Percentiles rank a stretch among this genome's conserved stretches.
Conservation (phyloP, 2,329 filamentous ascomycete species). For the Penicillium sp. region DNA sequence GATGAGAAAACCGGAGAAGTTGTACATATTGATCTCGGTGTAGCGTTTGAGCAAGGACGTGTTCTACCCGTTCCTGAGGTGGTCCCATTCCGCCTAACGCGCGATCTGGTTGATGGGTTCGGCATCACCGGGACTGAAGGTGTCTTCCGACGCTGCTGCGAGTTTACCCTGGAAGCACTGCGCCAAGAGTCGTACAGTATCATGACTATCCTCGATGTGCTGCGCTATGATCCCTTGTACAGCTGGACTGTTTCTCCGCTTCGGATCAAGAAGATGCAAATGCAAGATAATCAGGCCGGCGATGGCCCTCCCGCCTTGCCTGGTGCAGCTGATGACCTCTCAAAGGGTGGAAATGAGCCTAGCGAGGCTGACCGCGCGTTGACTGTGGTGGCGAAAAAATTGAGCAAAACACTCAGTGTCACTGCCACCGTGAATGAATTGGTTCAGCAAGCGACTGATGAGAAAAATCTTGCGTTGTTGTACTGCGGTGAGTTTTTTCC, state of each 20-base stretch:
- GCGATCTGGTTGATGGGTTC: conserved; percentile 96
- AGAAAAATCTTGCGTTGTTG: conserved; percentile 84
- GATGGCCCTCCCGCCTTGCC: conserved; percentile 39
- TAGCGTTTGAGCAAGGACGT: conserved; percentile 94
- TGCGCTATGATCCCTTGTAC: conserved; percentile 97
- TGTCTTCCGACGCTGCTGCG: conserved; percentile 95
- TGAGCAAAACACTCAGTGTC: conserved; percentile 90
- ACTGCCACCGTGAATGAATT: conserved; percentile 94
- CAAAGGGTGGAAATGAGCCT: conserved; percentile 56
- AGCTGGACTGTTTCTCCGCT: conserved; percentile 85
- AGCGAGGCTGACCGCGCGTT: conserved; percentile 89
- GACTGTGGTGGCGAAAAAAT: conserved; percentile 91
- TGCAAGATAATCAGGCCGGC: conserved; percentile 57
- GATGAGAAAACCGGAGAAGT: conserved; percentile 88
- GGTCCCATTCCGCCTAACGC: conserved; percentile 89
- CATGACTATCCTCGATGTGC: conserved; percentile 96
- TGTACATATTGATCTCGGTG: conserved; percentile 94
- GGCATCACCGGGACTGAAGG: conserved; percentile 93
- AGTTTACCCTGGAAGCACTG: conserved; percentile 92
- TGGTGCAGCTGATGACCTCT: conserved; percentile 33
- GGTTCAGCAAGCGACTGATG: conserved; percentile 93
- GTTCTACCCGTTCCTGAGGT: conserved; percentile 94
- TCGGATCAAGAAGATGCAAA: conserved; percentile 66
- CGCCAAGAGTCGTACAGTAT: conserved; percentile 96
- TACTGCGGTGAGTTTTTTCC: conserved; percentile 61